Percentiles rank a stretch among this genome's conserved stretches.
These are phyloP conservation scores for Fusarium buxicola DNA, from an alignment of 2,329 filamentous ascomycete genomes.

Conservation along the genomic window DNA sequence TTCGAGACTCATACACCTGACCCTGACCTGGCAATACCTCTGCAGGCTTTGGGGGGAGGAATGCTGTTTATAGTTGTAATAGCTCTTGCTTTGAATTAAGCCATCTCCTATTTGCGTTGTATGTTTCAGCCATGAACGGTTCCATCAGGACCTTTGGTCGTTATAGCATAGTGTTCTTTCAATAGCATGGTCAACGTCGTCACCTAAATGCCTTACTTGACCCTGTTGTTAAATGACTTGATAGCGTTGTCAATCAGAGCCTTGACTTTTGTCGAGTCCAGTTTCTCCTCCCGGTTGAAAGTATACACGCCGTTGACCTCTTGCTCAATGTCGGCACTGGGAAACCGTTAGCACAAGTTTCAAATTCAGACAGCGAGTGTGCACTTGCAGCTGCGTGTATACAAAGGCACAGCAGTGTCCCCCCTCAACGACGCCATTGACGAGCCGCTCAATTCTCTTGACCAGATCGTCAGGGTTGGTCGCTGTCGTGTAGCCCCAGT, in stretches of 20 bases:
- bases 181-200: too few relatives aligned
- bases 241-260: conserved; percentile 66
- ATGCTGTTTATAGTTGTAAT: too few relatives aligned
- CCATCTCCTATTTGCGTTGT: too few relatives aligned
- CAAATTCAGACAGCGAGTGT: not conserved
- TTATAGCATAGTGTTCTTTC: too few relatives aligned
- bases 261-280: conserved; percentile 67
- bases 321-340: conserved; percentile 70
- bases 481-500: conserved; percentile 78
- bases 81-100: too few relatives aligned
- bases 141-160: too few relatives aligned
- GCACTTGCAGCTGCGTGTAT: conserved; percentile 71
- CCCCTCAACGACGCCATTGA: conserved; percentile 66
- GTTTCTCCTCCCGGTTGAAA: conserved; percentile 70
- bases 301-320: conserved; percentile 76
- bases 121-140: too few relatives aligned
- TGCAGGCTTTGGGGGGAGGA: too few relatives aligned
- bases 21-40: too few relatives aligned
- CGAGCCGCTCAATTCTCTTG: conserved; percentile 66
- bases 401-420: conserved; percentile 72
- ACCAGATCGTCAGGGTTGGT: conserved; percentile 69
- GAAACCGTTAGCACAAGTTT: conserved; percentile 11
- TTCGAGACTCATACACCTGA: too few relatives aligned
- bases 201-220: conserved; percentile 23
- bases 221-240: conserved; percentile 57